These are phyloP conservation scores for Hortiboletus flavorubellus DNA, from an alignment of 768 basidiomycete species.

Conservation along the genomic window DNA sequence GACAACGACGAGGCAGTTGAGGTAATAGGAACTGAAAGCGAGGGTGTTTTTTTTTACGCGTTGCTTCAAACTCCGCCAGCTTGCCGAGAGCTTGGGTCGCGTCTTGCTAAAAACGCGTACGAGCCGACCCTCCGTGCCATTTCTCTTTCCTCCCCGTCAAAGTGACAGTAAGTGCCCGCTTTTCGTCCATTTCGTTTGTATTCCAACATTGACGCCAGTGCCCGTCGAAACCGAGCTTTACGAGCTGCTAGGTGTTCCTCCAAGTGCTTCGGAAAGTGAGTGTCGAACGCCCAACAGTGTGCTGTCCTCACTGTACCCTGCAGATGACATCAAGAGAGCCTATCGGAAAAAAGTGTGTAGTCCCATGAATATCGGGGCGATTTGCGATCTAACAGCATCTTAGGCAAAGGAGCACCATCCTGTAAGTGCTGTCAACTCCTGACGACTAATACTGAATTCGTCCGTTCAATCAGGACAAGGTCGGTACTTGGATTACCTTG, in stretches of 20 bases:
- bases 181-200: not conserved
- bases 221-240: conserved; percentile 79
- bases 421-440: conserved; percentile 40
- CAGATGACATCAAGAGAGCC: conserved; percentile 89
- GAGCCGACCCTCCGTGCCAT: not conserved
- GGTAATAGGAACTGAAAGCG: not conserved
- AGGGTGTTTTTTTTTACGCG: not conserved
- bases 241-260: conserved; percentile 74
- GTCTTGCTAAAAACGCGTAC: conserved; percentile 29
- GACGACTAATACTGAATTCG: not conserved
- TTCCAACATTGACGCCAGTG: conserved; percentile 41
- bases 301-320: conserved; percentile 10
- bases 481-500: conserved; percentile 23
- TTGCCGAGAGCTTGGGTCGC: conserved; percentile 29
- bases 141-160: conserved; percentile 6
- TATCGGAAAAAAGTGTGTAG: conserved; percentile 82
- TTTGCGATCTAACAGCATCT: conserved; percentile 14
- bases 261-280: conserved; percentile 70
- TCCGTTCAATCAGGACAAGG: conserved; percentile 58
- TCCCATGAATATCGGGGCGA: not conserved
- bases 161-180: conserved; percentile 27
- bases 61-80: conserved; percentile 32
- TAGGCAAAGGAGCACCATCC: conserved; percentile 89
- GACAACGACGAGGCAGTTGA: not conserved
- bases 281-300: not conserved